phyloP scores from a whole-genome alignment of 2,329 filamentous ascomycete genomes.

The Dendrostoma leiphaemia region DNA sequence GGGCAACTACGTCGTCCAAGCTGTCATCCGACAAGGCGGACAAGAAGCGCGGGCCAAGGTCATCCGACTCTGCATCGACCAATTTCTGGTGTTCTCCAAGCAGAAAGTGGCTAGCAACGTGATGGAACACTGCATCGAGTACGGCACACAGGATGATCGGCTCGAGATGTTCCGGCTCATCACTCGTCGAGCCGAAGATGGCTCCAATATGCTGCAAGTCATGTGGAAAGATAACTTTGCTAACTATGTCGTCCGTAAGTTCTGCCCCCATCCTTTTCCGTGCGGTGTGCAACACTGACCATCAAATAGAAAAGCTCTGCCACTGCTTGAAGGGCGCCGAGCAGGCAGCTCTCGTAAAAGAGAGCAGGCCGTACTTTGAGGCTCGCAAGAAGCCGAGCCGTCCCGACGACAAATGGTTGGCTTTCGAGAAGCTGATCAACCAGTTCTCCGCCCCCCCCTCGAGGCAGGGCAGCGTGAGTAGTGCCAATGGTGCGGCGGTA shows the following conservation, averaged over 20 bases:
- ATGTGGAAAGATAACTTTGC: constrained; percentile 90
- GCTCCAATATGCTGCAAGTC: constrained; percentile 66
- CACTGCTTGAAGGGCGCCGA: constrained; percentile 59
- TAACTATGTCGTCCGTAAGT: constrained; percentile 94
- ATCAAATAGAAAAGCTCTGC: constrained; percentile 72
- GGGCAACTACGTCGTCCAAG: constrained; percentile 95
- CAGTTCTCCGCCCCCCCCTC: constrained; percentile 21
- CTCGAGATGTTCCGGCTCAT: constrained; percentile 65
- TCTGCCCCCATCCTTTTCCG: background rate
- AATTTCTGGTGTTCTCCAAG: constrained; percentile 76
- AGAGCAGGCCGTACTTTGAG: constrained; percentile 61
- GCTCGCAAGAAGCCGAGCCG: constrained; percentile 65
- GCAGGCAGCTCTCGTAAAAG: constrained; percentile 56
- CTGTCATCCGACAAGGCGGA: constrained; percentile 79
- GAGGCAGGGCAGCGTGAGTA: constrained; percentile 26
- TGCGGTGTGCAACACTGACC: background rate
- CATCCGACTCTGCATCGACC: constrained; percentile 68
- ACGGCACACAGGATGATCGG: constrained; percentile 67
- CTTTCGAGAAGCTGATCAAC: constrained; percentile 57
- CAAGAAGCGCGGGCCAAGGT: constrained; percentile 70
- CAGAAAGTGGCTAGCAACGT: constrained; percentile 98
- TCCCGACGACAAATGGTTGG: constrained; percentile 52
- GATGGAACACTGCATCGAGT: constrained; percentile 85
- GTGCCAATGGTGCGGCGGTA: constrained; percentile 23
- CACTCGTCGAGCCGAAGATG: constrained; percentile 56